These are phyloP conservation scores for Tephrocybe sp. DNA, from an alignment of 768 basidiomycete species.

Conservation along the genomic window DNA sequence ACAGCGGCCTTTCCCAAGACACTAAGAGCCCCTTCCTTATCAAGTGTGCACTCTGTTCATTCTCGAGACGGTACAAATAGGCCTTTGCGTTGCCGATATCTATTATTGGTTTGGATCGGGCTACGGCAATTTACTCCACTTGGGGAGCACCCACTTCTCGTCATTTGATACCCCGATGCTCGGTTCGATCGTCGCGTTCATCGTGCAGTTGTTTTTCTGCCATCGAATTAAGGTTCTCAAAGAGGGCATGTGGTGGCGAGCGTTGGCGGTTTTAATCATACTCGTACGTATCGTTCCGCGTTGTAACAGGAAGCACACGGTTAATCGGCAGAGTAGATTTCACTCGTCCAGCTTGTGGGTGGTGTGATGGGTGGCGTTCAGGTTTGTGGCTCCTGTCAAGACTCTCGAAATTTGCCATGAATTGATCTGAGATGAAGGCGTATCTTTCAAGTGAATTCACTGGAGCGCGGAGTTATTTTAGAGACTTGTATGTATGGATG, in stretches of 20 bases:
- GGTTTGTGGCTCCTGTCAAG: not conserved
- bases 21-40: not conserved
- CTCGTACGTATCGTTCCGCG: not conserved
- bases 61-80: slow-evolving; percentile 23
- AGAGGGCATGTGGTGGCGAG: slow-evolving; percentile 8
- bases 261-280: not conserved
- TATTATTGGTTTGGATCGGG: slow-evolving; percentile 27
- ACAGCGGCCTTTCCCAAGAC: too few relatives aligned
- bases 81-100: slow-evolving; percentile 23
- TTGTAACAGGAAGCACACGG: not conserved
- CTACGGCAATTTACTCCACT: slow-evolving; percentile 25
- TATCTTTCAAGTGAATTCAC: slow-evolving; percentile 1
- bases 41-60: slow-evolving; percentile 25
- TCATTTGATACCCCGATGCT: slow-evolving; percentile 27
- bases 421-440: not conserved
- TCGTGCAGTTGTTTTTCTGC: slow-evolving; percentile 30
- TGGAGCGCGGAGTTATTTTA: not conserved
- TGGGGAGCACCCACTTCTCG: slow-evolving; percentile 21
- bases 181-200: slow-evolving; percentile 22
- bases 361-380: not conserved
- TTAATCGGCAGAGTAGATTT: not conserved
- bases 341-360: slow-evolving; percentile 1
- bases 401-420: not conserved
- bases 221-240: slow-evolving; percentile 28
- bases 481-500: slow-evolving; percentile 12